Evolutionary conservation across 768 basidiomycete species (phyloP), one percentile per base, ranked within the genome.

Genomic region (Pholiota molesta): DNA sequence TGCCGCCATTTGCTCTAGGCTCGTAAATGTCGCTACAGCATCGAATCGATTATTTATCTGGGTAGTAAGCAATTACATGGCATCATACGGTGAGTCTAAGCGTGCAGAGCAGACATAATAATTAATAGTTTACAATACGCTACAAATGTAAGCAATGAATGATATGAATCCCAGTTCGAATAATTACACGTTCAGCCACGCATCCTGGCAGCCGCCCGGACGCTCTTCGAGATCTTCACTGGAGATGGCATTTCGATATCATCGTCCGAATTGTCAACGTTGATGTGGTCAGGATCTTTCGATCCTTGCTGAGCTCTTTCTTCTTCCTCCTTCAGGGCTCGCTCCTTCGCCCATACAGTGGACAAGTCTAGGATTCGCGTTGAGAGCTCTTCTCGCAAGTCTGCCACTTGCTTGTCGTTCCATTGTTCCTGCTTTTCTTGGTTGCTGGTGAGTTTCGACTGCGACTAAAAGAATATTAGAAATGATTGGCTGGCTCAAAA

Each of bases 321-420:
- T 62, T 75, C 73, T 64, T 76, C 72, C 60, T 75, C 74, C 63
- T 76, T 78, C 28, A 71, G 71, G 14, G 72, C 78, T 42, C 81
- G 81, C 39, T 75, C 74, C 53, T 75, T 74, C 69, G 79, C 82
- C 83, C 87, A 89, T 17, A 80, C 77, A 23, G 70, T 66, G n/a
- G 89, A 88, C 28, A 91, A 75, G 3, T 68, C 57, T 8, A 66
- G 57, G 29, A 89, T 85, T 8, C 77, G 76, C 2, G 63, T 65
- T 29, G 65, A 62, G 26, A 90, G 75, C 8, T 76, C 59, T 45
- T 83, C 79, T 14, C 90, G 83, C 66, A 81, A 79, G 16, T 66
- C 71, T 7, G 71, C 75, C 45, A 87, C 77, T n/a, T 74, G 70
- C 13, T 78, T 69, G 40, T 79, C 81, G 35, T 84, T 74, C 90